These are phyloP conservation scores for Sextonia rubra DNA, from an alignment of 164 flowering plant species.

Conservation along the genomic window DNA sequence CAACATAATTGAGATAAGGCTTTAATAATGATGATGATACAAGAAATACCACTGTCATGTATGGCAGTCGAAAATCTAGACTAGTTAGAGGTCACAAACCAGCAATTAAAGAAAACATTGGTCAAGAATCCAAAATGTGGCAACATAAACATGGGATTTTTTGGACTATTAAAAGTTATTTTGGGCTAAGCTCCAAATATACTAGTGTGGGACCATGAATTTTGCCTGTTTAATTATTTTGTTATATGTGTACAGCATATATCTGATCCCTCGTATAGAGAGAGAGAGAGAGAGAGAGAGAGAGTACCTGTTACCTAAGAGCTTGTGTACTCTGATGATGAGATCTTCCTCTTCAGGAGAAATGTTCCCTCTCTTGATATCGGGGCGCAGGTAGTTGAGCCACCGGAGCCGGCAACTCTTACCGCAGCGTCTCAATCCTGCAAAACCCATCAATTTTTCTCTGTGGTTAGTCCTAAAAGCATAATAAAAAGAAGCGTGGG, in stretches of 20 bases:
- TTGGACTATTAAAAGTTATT: not conserved
- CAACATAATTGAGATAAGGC: no score
- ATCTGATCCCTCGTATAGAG: no score
- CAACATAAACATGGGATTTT: not conserved
- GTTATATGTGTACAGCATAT: no score
- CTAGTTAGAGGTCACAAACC: no score
- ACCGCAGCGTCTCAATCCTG: slow-evolving; percentile 30
- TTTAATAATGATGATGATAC: no score
- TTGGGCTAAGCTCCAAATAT: not conserved
- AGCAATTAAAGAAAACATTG: no score
- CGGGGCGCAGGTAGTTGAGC: slow-evolving; percentile 32
- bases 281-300: not conserved
- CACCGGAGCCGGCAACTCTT: slow-evolving; percentile 30
- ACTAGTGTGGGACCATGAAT: not conserved
- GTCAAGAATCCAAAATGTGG: no score
- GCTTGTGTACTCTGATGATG: slow-evolving; percentile 26
- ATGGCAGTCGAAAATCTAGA: no score
- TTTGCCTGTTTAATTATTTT: no score
- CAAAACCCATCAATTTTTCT: slow-evolving; percentile 4
- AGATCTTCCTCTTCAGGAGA: slow-evolving; percentile 29
- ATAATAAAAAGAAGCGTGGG: not conserved
- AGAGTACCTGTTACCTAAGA: slow-evolving; percentile 25
- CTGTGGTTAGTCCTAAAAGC: not conserved
- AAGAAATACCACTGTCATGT: no score
- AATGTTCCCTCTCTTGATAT: slow-evolving; percentile 32